These are phyloP conservation scores for Phaseolus coccineus DNA, from an alignment of 331 rosid species.

Conservation along the genomic window DNA sequence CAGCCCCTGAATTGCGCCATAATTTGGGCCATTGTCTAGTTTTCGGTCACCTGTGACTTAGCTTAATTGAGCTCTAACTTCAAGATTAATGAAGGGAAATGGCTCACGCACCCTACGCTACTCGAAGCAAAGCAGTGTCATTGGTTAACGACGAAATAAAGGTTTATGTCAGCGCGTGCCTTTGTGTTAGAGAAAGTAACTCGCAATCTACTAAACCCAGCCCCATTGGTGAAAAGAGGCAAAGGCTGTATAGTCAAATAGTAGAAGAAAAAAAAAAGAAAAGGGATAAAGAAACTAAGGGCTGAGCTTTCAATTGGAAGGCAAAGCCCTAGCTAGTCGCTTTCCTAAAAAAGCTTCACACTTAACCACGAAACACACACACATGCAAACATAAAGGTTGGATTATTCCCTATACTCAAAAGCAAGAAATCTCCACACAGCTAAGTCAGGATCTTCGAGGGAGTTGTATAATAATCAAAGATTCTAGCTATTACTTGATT, in stretches of 20 bases:
- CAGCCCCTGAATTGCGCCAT: conserved; percentile 90
- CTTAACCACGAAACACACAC: conserved; percentile 7
- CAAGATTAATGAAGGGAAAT: conserved; percentile 51
- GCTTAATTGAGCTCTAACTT: conserved; percentile 49
- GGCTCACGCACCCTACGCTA: conserved; percentile 39
- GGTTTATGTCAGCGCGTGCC: conserved; percentile 39
- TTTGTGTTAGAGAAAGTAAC: conserved; percentile 16
- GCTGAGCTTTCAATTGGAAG: conserved; percentile 53
- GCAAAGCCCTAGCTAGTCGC: conserved; percentile 56
- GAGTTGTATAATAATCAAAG: conserved; percentile 49
- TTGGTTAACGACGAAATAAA: conserved; percentile 32
- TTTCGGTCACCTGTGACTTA: conserved; percentile 49
- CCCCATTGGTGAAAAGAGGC: conserved; percentile 46
- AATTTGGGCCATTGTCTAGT: conserved; percentile 63
- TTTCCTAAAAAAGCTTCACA: conserved; percentile 50
- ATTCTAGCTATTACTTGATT: conserved; percentile 50
- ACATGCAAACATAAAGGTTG: conserved; percentile 50
- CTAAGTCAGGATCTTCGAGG: conserved; percentile 64
- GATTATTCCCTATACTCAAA: conserved; percentile 58
- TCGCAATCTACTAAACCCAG: conserved; percentile 22
- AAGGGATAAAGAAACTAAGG: conserved; percentile 19
- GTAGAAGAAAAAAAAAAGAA: conserved; percentile 14
- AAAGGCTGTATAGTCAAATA: conserved; percentile 43
- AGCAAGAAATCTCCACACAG: conserved; percentile 64
- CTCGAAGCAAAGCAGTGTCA: conserved; percentile 33